These are phyloP conservation scores for Colletotrichum sp. DNA, from an alignment of 2,329 filamentous ascomycete genomes.

Conservation along the genomic window DNA sequence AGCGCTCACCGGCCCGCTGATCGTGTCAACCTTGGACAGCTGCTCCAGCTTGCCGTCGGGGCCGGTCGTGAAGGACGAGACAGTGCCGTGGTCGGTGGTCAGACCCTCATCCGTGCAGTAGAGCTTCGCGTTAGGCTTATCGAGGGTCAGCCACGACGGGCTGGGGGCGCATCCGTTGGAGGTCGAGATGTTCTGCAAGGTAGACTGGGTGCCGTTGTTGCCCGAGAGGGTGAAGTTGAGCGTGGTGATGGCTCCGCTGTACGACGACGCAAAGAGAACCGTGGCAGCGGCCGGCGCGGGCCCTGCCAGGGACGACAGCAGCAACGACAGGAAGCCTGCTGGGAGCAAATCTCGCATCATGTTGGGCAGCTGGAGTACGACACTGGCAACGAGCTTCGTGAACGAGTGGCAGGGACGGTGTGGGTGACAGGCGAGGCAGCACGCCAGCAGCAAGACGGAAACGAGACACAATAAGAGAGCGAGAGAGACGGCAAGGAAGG, in stretches of 20 bases:
- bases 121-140: slow-evolving; percentile 51
- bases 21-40: slow-evolving; percentile 38
- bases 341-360: slow-evolving; percentile 21
- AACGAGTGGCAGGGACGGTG: not conserved
- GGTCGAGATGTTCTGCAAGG: slow-evolving; percentile 46
- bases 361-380: not conserved
- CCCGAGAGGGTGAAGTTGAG: slow-evolving; percentile 43
- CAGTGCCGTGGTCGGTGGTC: slow-evolving; percentile 48
- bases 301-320: slow-evolving; percentile 19
- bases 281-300: slow-evolving; percentile 37
- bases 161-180: slow-evolving; percentile 55
- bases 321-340: slow-evolving; percentile 13
- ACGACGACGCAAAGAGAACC: slow-evolving; percentile 54
- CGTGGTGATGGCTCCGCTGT: slow-evolving; percentile 53
- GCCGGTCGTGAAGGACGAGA: slow-evolving; percentile 46
- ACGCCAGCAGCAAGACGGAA: not conserved
- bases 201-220: slow-evolving; percentile 24
- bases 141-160: slow-evolving; percentile 66
- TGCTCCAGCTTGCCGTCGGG: slow-evolving; percentile 42
- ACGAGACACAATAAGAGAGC: not conserved
- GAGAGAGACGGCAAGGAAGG: not conserved
- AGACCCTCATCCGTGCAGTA: slow-evolving; percentile 68
- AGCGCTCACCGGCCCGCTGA: slow-evolving; percentile 48
- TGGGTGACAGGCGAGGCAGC: not conserved
- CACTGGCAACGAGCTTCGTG: not conserved